Conservation (phyloP, 2,329 filamentous ascomycete species). For the Fusarium sp. region DNA sequence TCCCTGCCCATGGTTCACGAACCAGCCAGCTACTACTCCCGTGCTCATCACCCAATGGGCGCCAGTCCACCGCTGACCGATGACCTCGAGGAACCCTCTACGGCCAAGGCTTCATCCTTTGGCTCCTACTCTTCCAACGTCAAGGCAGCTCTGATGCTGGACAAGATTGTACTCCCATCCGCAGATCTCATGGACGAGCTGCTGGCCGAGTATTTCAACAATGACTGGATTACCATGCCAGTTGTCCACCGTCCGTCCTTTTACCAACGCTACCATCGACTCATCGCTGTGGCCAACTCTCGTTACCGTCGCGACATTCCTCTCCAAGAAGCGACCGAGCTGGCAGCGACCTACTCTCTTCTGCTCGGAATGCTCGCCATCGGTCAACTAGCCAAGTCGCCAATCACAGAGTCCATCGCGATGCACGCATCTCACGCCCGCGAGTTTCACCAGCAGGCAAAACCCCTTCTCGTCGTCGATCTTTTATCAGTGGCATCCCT, state of each 20-base stretch:
- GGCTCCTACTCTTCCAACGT: constrained; percentile 44
- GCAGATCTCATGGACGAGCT: constrained; percentile 43
- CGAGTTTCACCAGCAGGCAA: constrained; percentile 42
- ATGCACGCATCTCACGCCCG: constrained; percentile 19
- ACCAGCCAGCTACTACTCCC: constrained; percentile 31
- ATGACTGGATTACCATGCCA: constrained; percentile 42
- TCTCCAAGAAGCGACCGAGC: constrained; percentile 40
- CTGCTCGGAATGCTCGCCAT: constrained; percentile 42
- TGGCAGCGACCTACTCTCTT: constrained; percentile 39
- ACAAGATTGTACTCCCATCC: constrained; percentile 41
- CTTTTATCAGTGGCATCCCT: constrained; percentile 36
- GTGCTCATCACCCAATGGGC: constrained; percentile 33
- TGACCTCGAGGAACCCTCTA: constrained; percentile 39
- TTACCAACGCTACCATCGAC: constrained; percentile 40
- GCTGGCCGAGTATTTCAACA: constrained; percentile 39
- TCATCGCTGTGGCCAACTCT: constrained; percentile 43
- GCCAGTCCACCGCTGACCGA: constrained; percentile 43
- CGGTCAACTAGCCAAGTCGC: constrained; percentile 35
- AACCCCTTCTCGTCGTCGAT: constrained; percentile 36
- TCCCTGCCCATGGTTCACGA: constrained; percentile 34
- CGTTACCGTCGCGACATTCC: constrained; percentile 43
- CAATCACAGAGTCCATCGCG: constrained; percentile 5
- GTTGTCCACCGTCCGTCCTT: constrained; percentile 40
- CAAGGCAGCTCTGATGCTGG: constrained; percentile 42
- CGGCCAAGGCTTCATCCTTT: constrained; percentile 38